Conservation (phyloP, 2,329 filamentous ascomycete species). For the Chalaropsis thielavioides region DNA sequence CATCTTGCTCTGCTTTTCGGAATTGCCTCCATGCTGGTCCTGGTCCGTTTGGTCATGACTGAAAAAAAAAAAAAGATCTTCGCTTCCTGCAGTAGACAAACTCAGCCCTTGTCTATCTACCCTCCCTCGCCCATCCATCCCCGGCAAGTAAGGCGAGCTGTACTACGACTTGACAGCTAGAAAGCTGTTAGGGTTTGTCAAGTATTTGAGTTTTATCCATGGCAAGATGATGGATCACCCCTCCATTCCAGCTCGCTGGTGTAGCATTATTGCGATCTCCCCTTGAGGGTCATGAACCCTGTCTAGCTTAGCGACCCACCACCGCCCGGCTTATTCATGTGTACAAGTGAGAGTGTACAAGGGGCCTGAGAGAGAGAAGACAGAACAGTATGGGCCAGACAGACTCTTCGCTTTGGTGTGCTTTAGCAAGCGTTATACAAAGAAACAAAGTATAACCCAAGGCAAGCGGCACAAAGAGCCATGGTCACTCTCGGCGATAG, state of each 20-base stretch:
- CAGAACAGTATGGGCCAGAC: background rate
- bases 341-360: too few species aligned
- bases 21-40: constrained; percentile 3
- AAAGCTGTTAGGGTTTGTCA: background rate
- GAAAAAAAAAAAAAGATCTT: background rate
- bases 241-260: background rate
- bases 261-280: background rate
- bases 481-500: too few species aligned
- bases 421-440: background rate
- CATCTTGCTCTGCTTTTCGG: background rate
- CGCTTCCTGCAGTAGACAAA: background rate
- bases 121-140: background rate
- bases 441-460: background rate
- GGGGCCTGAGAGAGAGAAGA: background rate
- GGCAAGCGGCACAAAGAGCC: too few species aligned
- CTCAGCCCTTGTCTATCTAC: background rate
- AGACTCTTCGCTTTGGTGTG: background rate
- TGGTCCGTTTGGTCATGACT: background rate
- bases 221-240: background rate
- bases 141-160: background rate
- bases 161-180: background rate
- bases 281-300: background rate
- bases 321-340: too few species aligned
- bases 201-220: constrained; percentile 6
- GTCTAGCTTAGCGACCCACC: background rate